Conservation (phyloP, 768 basidiomycete species). For the Harrya chromipes region DNA sequence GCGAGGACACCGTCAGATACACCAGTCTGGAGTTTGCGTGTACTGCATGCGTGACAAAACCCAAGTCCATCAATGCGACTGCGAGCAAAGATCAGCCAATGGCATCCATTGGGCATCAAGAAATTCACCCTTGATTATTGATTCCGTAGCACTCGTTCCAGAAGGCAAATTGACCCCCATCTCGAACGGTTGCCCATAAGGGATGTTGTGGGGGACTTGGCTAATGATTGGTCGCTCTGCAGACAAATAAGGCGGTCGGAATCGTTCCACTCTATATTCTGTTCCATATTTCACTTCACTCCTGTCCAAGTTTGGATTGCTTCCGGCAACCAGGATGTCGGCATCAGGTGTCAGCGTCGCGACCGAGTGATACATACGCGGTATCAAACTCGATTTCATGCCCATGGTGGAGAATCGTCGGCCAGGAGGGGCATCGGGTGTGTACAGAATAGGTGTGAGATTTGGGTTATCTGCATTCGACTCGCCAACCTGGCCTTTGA, state of each 20-base stretch:
- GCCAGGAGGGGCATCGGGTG: slow-evolving; percentile 50
- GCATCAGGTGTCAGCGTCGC: slow-evolving; percentile 74
- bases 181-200: slow-evolving; percentile 44
- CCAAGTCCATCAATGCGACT: slow-evolving; percentile 81
- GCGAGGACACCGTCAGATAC: slow-evolving; percentile 49
- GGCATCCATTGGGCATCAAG: not conserved
- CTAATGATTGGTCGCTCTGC: slow-evolving; percentile 53
- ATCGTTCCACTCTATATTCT: slow-evolving; percentile 86
- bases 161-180: slow-evolving; percentile 44
- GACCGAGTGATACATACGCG: slow-evolving; percentile 80
- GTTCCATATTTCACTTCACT: slow-evolving; percentile 73
- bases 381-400: slow-evolving; percentile 63
- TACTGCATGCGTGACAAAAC: slow-evolving; percentile 75
- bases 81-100: slow-evolving; percentile 7
- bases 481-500: slow-evolving; percentile 59
- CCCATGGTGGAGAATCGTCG: slow-evolving; percentile 56
- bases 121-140: slow-evolving; percentile 49
- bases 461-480: slow-evolving; percentile 80
- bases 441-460: slow-evolving; percentile 67
- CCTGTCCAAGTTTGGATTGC: slow-evolving; percentile 80
- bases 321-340: slow-evolving; percentile 75
- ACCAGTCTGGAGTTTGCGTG: slow-evolving; percentile 78
- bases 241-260: slow-evolving; percentile 79
- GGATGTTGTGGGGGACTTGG: slow-evolving; percentile 34
- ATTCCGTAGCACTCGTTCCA: slow-evolving; percentile 32